A percentile compares a stretch with the other conserved stretches of the same genome.
Evolutionary conservation across 805 yeast genomes (phyloP).

Genomic region (Starmerella vaccinii): DNA sequence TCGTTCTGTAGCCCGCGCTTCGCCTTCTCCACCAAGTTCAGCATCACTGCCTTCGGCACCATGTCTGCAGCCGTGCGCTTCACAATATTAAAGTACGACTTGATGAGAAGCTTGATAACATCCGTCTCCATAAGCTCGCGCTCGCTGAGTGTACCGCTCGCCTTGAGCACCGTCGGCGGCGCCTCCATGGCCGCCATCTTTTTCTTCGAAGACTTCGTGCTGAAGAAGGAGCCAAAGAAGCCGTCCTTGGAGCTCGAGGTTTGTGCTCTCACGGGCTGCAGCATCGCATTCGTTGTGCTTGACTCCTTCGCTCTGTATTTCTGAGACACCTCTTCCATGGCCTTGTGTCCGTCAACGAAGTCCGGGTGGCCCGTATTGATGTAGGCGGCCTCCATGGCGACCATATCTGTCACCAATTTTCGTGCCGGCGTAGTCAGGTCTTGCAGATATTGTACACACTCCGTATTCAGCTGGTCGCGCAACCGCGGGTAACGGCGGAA

Average conservation of each 20-base stretch:
- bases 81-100: conserved; percentile 84
- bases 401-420: conserved; percentile 71
- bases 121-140: conserved; percentile 96
- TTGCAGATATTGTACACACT: conserved; percentile 69
- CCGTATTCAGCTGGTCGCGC: conserved; percentile 74
- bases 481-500: conserved; percentile 84
- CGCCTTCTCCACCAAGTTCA: conserved; percentile 74
- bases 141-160: conserved; percentile 85
- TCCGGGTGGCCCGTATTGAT: conserved; percentile 98
- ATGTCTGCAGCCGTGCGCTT: conserved; percentile 87
- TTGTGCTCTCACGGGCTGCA: conserved; percentile 52
- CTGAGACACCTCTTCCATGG: conserved; percentile 86
- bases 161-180: conserved; percentile 90
- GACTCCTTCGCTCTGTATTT: conserved; percentile 55
- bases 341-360: conserved; percentile 85
- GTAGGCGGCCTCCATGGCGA: conserved; percentile 79
- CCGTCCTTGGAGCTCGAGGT: conserved; percentile 35
- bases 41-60: conserved; percentile 91
- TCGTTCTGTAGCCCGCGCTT: conserved; percentile 86
- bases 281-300: conserved; percentile 73
- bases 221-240: conserved; percentile 91
- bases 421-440: conserved; percentile 76
- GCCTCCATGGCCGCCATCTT: conserved; percentile 93
- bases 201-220: conserved; percentile 75
- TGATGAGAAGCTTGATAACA: conserved; percentile 83